A percentile compares a stretch with the other conserved stretches of the same genome.
These are phyloP conservation scores for Moricandia moricandioides DNA, from an alignment of 345 rosid genomes.

Conservation along the genomic window DNA sequence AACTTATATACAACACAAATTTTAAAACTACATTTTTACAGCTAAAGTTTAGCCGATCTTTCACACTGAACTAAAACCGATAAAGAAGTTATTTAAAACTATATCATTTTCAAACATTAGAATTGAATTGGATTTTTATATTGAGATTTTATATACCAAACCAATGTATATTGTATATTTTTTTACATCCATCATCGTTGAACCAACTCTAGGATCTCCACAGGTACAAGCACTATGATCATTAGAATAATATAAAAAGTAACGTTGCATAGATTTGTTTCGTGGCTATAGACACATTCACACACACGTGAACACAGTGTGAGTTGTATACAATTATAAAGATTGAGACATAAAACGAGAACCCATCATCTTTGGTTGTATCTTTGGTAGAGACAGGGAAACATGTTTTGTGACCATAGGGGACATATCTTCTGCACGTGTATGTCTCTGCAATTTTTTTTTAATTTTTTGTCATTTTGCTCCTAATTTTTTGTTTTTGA, in stretches of 20 bases:
- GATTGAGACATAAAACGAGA: conserved; percentile 24
- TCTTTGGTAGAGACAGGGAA: conserved; percentile 32
- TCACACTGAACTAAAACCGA: neutral
- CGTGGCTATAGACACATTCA: neutral
- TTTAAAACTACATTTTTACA: too few relatives aligned
- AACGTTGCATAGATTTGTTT: conserved; percentile 28
- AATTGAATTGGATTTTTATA: too few relatives aligned
- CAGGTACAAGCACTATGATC: conserved; percentile 1
- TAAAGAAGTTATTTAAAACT: neutral
- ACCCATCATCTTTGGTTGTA: conserved; percentile 38
- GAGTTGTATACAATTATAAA: conserved; percentile 30
- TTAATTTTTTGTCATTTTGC: neutral
- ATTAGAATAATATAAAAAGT: neutral
- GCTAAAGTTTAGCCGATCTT: too few relatives aligned
- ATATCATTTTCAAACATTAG: too few relatives aligned
- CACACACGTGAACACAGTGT: conserved; percentile 36
- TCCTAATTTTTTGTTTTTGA: neutral
- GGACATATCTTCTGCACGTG: conserved; percentile 40
- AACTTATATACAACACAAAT: too few relatives aligned
- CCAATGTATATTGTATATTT: neutral
- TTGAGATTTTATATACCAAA: neutral
- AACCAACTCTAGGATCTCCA: neutral
- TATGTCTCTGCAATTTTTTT: conserved; percentile 23
- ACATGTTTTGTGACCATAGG: conserved; percentile 38
- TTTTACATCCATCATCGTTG: neutral